Evolutionary conservation across 1,284 basidiomycete genomes (phyloP), one percentile per base, ranked within the genome.

Genomic region (Ganoderma resinaceum): DNA sequence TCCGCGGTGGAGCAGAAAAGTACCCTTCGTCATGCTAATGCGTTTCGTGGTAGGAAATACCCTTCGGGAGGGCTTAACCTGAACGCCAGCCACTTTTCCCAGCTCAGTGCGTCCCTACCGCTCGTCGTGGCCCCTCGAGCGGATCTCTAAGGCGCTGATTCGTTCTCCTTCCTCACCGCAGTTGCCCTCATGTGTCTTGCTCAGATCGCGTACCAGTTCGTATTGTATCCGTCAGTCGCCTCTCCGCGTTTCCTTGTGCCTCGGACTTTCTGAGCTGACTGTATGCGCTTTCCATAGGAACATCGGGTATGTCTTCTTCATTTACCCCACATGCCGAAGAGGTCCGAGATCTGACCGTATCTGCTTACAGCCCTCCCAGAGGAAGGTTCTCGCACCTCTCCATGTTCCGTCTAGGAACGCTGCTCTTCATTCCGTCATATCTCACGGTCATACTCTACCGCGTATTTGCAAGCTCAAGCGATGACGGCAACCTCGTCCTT

Each of bases 381-480:
- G 93, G 93, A 40, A 89, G 92, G 49, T 95, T 94, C 78, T 95
- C 93, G 2, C 93, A 95, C 77, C 81, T 95, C 49, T 86, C 92
- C 5, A 95, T 95, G 93, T 94, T 94, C 83, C 89, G 93, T 63
- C 82, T 95, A 35, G 93, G 93, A 64, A 91, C 91, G 5, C 76
- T 91, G 33, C 81, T 94, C 38, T 95, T 92, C 79, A 91, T 95
- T 68, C 93, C 93, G 14, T 86, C 91, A 18, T 95, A 95, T 78
- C 82, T 94, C 46, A 88, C 87, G 3, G 92, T 94, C 38, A 84
- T 87, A 18, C 80, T 92, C 52, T 94, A 92, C 76, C 89, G 92
- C 23, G 78, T 82, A 26, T 87, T 95, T 66, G 91, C 91, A 49
- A 89, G 86, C 74, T 78, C 84, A 12, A 78, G 82, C 11, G 86